A percentile compares a stretch with the other conserved stretches of the same genome.
Conservation (phyloP, 2,329 filamentous ascomycete species). For the Phaeosphaeria sp. region DNA sequence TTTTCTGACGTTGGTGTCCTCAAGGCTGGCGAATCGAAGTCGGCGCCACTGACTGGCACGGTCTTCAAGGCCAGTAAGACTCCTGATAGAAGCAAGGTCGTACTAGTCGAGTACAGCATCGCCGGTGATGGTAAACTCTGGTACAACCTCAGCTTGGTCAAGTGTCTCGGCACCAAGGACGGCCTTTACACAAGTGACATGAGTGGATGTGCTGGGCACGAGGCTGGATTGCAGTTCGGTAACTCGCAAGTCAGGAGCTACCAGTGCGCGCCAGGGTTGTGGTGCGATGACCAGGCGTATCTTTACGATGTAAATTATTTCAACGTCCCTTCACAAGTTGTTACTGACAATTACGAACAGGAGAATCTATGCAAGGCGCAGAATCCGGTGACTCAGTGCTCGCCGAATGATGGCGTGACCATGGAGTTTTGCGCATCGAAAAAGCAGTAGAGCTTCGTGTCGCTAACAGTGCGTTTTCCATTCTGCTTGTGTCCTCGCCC, state of each 20-base stretch:
- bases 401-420: slow-evolving; percentile 13
- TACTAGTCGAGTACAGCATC: slow-evolving; percentile 22
- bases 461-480: not conserved
- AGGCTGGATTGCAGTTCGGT: slow-evolving; percentile 23
- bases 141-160: slow-evolving; percentile 28
- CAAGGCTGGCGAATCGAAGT: slow-evolving; percentile 8
- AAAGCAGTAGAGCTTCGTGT: slow-evolving; percentile 5
- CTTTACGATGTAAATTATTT: slow-evolving; percentile 16
- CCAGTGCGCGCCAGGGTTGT: slow-evolving; percentile 18
- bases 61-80: slow-evolving; percentile 22
- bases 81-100: slow-evolving; percentile 11
- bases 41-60: slow-evolving; percentile 12
- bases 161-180: slow-evolving; percentile 12
- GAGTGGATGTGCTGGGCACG: slow-evolving; percentile 18
- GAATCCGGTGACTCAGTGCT: slow-evolving; percentile 17
- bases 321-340: not conserved
- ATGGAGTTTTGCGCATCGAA: slow-evolving; percentile 25
- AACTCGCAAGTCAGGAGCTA: slow-evolving; percentile 11
- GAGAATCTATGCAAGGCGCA: slow-evolving; percentile 26
- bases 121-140: slow-evolving; percentile 7
- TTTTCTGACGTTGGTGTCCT: slow-evolving; percentile 8
- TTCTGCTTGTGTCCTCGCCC: not conserved
- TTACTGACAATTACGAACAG: slow-evolving; percentile 4
- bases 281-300: slow-evolving; percentile 30
- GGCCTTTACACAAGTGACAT: slow-evolving; percentile 12